Base-by-base conservation (phyloP, 2,329 filamentous ascomycete genomes). In the Metarhizium sp. region DNA sequence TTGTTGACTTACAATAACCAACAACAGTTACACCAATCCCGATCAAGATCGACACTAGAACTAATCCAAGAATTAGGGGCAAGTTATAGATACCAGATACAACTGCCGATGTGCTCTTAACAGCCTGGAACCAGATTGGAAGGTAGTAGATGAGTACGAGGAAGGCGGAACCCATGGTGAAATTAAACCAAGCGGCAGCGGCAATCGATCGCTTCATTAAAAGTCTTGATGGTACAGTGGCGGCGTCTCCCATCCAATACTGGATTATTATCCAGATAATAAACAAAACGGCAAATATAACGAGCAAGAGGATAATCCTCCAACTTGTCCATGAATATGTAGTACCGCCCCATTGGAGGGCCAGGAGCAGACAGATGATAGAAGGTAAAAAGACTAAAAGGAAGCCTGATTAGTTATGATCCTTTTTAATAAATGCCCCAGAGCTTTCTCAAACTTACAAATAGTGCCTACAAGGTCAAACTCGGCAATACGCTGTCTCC, bases 341-440 rank as follows among this genome's bases (percentile, higher is more conserved):
- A 34, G 63, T 62, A 6, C 72, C 73, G 34, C 73, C 73, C 74
- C 75, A 79, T 55, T 78, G 75, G 2, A 80, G 66, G n/a, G 76
- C 76, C 0, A 80, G 66, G 0, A 79, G 60, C 14, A 78, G 66
- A 59, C 75, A 78, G 20, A 78, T 63, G 6, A 77, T 68, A 11
- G 72, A 61, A 0, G 66, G 20, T 20, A 20, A 20, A 20, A 20
- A 20, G 20, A 20, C 20, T 20, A 20, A 20, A 20, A 20, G 20
- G 20, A 20, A 20, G 20, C 20, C 20, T 20, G 2, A 20, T 20
- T 20, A 20, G 20, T 20, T 20, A 20, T 20, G 20, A 20, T 20
- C 20, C 20, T 20, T 20, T 20, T 20, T 20, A 20, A 20, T 20
- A 20, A 20, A 20, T 20, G 20, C 20, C 20, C 20, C 20, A 20